These are phyloP conservation scores for Omphalotus guepiniiformis DNA, from an alignment of 768 basidiomycete genomes.

Conservation along the genomic window DNA sequence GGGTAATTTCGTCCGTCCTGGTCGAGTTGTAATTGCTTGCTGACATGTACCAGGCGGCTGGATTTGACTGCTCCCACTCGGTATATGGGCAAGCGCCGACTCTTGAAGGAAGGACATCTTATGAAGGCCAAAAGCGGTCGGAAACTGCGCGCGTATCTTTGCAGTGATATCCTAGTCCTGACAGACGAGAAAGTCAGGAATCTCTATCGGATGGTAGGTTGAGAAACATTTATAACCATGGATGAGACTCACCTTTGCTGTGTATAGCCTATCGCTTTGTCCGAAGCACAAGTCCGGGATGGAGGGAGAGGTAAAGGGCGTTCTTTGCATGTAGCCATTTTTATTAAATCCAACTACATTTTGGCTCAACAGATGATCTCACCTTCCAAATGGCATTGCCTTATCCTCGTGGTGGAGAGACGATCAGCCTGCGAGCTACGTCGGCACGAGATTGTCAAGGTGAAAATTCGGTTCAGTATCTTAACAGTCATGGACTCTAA, in stretches of 20 bases:
- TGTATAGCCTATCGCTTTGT: slow-evolving; percentile 67
- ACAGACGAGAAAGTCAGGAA: slow-evolving; percentile 67
- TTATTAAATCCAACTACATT: no score
- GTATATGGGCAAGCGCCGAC: slow-evolving; percentile 71
- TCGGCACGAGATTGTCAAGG: slow-evolving; percentile 57
- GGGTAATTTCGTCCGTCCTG: slow-evolving; percentile 42
- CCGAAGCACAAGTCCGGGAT: slow-evolving; percentile 58
- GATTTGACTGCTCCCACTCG: slow-evolving; percentile 91
- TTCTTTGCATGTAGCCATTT: no score
- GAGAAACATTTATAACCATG: neutral
- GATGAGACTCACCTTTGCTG: neutral
- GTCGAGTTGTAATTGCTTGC: neutral
- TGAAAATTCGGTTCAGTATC: slow-evolving; percentile 15
- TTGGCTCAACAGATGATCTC: slow-evolving; percentile 49
- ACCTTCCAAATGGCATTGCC: slow-evolving; percentile 61
- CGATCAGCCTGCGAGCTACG: slow-evolving; percentile 53
- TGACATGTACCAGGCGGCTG: slow-evolving; percentile 49
- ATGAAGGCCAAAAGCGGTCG: slow-evolving; percentile 82
- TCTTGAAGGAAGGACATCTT: slow-evolving; percentile 76
- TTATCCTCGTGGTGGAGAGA: slow-evolving; percentile 73
- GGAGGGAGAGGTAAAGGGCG: no score
- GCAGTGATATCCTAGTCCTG: slow-evolving; percentile 86
- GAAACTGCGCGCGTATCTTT: slow-evolving; percentile 73
- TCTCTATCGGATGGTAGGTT: slow-evolving; percentile 78
- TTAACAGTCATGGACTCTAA: neutral